Evolutionary conservation across 371 early-diverging fungal genomes (phyloP).

Genomic region (Mucor irregularis): DNA sequence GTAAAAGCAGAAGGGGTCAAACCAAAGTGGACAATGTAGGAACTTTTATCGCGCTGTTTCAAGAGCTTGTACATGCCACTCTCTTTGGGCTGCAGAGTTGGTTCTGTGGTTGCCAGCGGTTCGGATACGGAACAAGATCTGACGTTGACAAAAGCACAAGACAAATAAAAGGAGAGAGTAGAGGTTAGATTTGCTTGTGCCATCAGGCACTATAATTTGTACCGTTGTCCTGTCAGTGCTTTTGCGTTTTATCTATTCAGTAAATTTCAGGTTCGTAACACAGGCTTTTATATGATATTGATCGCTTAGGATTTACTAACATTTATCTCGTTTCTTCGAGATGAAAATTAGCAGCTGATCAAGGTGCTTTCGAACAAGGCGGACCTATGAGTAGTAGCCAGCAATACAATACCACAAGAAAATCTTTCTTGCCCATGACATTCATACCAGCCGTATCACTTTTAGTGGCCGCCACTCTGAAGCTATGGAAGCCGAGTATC

Average conservation of each 20-base stretch:
- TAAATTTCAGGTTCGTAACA: background rate
- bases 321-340: background rate
- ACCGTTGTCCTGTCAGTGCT: constrained; percentile 8
- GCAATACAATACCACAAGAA: background rate
- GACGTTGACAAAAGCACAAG: too few relatives aligned
- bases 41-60: too few relatives aligned
- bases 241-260: constrained; percentile 6
- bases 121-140: too few relatives aligned
- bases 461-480: background rate
- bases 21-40: too few relatives aligned
- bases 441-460: background rate
- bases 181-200: constrained; percentile 1
- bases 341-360: background rate
- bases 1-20: too few relatives aligned
- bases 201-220: constrained; percentile 1
- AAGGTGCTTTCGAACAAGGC: background rate
- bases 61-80: too few relatives aligned
- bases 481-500: background rate
- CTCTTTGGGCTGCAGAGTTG: too few relatives aligned
- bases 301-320: too few relatives aligned
- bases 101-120: too few relatives aligned
- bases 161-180: too few relatives aligned
- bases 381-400: background rate
- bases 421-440: background rate
- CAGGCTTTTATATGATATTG: background rate